Evolutionary conservation across 139 green algal species (phyloP), one percentile per base, ranked within the genome.

Genomic region (Spirogloea muscicola): DNA sequence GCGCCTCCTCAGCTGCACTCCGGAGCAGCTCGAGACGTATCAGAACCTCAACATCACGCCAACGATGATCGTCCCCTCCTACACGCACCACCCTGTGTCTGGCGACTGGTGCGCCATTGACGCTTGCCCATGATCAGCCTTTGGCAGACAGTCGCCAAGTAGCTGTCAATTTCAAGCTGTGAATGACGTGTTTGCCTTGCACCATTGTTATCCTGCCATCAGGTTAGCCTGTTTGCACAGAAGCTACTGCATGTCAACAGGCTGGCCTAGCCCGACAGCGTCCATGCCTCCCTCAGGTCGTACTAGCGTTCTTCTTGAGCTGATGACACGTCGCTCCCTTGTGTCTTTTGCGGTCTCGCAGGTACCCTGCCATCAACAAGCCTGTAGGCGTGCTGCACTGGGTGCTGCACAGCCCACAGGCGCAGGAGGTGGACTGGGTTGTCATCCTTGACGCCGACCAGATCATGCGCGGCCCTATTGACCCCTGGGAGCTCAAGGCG

Each of bases 301-400:
- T n/a, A n/a, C n/a, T n/a, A n/a, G n/a, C n/a, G n/a, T n/a, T n/a
- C n/a, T n/a, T n/a, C n/a, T n/a, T n/a, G n/a, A n/a, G n/a, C n/a
- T n/a, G n/a, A n/a, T n/a, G n/a, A n/a, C n/a, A n/a, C n/a, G n/a
- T n/a, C n/a, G n/a, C n/a, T n/a, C n/a, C n/a, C n/a, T n/a, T n/a
- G n/a, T n/a, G n/a, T n/a, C n/a, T n/a, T n/a, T n/a, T n/a, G n/a
- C n/a, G n/a, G n/a, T n/a, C n/a, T n/a, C n/a, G 1, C 72, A 80
- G 72, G 61, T 86, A 86, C 38, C 16, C 81, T 9, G 72, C 81
- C 31, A 76, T 87, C 66, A 86, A 86, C 42, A 86, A 86, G 67
- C 81, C 81, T 27, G 39, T n/a, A 2, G 52, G 44, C 33, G 48
- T 86, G 33, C 6, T 67, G n/a, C 70, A 86, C 58, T 86, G 79